Percentiles rank a stretch among this genome's conserved stretches.
These are phyloP conservation scores for Pseudophaeomoniella oleicola DNA, from an alignment of 2,329 filamentous ascomycete genomes.

Conservation along the genomic window DNA sequence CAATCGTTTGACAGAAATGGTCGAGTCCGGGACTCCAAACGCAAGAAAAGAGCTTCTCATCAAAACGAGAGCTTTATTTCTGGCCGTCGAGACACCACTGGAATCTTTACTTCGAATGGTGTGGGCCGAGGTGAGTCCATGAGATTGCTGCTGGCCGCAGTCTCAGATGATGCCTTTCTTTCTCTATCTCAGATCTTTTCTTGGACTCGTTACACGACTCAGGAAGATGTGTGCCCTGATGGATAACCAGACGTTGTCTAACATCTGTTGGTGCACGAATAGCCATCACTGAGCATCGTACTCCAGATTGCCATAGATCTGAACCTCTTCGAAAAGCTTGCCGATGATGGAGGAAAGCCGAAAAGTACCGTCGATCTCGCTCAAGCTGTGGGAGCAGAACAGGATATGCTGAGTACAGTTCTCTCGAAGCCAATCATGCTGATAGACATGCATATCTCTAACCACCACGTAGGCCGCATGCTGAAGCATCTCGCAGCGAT, in stretches of 20 bases:
- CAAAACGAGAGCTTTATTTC: neutral
- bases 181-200: too few relatives aligned
- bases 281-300: neutral
- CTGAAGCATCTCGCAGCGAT: conserved; percentile 2
- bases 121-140: conserved; percentile 1
- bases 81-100: conserved; percentile 1
- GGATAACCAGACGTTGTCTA: neutral
- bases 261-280: neutral
- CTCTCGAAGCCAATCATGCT: too few relatives aligned
- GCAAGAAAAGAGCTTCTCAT: neutral
- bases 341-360: neutral
- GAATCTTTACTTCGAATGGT: neutral
- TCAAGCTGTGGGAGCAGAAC: neutral
- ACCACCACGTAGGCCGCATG: neutral
- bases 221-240: too few relatives aligned
- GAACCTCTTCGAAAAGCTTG: neutral
- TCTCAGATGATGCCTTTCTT: too few relatives aligned
- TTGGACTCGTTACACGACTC: too few relatives aligned
- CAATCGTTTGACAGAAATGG: neutral
- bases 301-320: neutral
- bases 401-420: neutral
- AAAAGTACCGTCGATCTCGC: neutral
- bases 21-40: neutral
- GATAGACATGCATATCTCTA: too few relatives aligned
- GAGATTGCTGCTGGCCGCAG: neutral